phyloP scores from a whole-genome alignment of 257 asterid genomes.

The Paulownia fortunei region DNA sequence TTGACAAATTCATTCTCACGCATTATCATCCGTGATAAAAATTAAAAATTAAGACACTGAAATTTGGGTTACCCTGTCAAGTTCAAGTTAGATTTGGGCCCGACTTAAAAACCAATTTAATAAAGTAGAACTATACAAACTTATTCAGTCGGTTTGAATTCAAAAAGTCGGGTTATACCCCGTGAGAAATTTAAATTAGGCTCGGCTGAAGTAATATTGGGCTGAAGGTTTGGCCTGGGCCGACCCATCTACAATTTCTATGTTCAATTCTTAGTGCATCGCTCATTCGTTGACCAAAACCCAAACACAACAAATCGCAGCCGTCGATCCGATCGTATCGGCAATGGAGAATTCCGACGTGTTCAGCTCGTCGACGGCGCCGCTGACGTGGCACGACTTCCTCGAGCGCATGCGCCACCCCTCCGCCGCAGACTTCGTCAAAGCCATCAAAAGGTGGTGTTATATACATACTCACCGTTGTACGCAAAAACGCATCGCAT shows the following conservation, averaged over 20 bases:
- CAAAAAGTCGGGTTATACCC: background rate
- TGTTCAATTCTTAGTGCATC: background rate
- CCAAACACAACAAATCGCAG: slow-evolving; percentile 33
- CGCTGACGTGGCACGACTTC: slow-evolving; percentile 93
- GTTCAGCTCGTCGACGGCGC: slow-evolving; percentile 84
- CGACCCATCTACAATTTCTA: background rate
- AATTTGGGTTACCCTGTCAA: too few species aligned
- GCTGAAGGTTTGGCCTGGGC: slow-evolving; percentile 1
- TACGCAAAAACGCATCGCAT: background rate
- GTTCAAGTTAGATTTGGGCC: background rate
- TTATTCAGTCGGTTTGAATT: background rate
- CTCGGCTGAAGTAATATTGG: slow-evolving; percentile 8
- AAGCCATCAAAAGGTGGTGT: slow-evolving; percentile 80
- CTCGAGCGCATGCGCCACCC: slow-evolving; percentile 99
- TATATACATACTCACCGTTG: background rate
- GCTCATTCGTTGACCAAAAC: slow-evolving; percentile 35
- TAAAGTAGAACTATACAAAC: background rate
- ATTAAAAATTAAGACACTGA: too few species aligned
- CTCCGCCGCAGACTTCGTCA: slow-evolving; percentile 90
- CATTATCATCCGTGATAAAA: too few species aligned
- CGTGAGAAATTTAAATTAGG: background rate
- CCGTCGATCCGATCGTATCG: slow-evolving; percentile 47
- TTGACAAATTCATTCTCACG: too few species aligned
- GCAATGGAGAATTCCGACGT: slow-evolving; percentile 88
- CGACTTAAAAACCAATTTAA: background rate